Evolutionary conservation across 768 basidiomycete genomes (phyloP), one percentile per base, ranked within the genome.

Genomic region (Cytidiella melzeri): DNA sequence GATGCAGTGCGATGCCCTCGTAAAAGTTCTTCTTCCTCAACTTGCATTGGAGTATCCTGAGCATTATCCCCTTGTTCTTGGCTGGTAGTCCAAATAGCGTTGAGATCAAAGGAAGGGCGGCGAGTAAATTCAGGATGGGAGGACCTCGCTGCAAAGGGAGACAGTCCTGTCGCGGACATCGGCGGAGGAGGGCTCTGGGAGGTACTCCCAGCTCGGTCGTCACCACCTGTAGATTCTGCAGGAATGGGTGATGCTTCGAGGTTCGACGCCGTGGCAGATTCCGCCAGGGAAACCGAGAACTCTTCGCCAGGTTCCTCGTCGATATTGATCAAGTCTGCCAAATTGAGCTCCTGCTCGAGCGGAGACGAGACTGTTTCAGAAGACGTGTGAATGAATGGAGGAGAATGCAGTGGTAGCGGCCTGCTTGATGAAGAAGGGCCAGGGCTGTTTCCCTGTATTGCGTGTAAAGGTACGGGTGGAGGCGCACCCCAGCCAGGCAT

Each of bases 301-400:
- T 75, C 72, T 42, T 72, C 68, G 44, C 60, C 57, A 25, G 69
- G 63, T 48, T 83, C 83, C 43, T 86, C 85, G 53, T 88, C 86
- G 53, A 88, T 77, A 62, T 87, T 86, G 52, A 88, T 87, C 55
- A 88, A 69, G 63, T 88, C 86, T 34, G 79, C 77, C 18, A 88
- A 75, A 58, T 87, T 83, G 44, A 87, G 61, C 65, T 87, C 85
- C 26, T 77, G 77, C 62, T 84, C 85, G 18, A 67, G 57, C 13
- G 44, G 43, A 13, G 54, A 46, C 24, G 60, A 46, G 37, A 51
- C 60, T 48, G 67, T 61, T 53, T 80, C 79, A 26, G 76, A 66
- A 15, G 67, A 52, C 1, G 74, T 61, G n/a, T 67, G 57, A 13
- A 60, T 55, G 55, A 71, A 73, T n/a, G n/a, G n/a, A 40, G 71